Conservation (phyloP, 2,329 filamentous ascomycete species). For the Grosmannia huntii region DNA sequence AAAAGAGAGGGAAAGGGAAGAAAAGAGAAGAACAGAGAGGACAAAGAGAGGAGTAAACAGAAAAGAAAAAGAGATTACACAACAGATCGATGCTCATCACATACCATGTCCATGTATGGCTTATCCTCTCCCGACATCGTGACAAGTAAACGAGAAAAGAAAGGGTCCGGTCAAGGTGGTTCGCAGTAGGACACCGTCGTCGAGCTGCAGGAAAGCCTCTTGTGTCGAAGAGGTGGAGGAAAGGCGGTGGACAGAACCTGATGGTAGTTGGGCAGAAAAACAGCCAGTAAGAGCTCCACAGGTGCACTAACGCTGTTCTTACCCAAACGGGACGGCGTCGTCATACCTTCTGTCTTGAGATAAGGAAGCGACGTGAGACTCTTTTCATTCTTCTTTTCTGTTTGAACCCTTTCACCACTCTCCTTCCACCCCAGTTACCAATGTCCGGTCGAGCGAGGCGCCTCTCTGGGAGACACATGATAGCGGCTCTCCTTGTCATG, state of each 20-base stretch:
- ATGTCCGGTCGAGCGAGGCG: background rate
- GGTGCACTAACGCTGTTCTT: background rate
- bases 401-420: too few species aligned
- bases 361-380: background rate
- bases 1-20: background rate
- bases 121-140: background rate
- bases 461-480: too few species aligned
- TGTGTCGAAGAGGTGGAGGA: background rate
- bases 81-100: too few species aligned
- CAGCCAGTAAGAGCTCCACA: background rate
- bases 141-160: background rate
- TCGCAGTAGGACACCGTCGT: background rate
- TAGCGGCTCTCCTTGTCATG: too few species aligned
- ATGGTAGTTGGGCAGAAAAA: conserved; percentile 3
- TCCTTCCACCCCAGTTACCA: too few species aligned
- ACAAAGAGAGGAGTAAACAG: background rate
- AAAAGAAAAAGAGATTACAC: background rate
- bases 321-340: background rate
- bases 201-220: background rate
- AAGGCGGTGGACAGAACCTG: conserved; percentile 2
- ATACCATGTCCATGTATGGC: background rate
- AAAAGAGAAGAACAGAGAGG: background rate
- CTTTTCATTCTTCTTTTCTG: too few species aligned
- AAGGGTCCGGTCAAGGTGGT: background rate
- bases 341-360: background rate